Evolutionary conservation across 1,139 yeast genomes (phyloP).

Genomic region (Cylindricascospora bacillispora): DNA sequence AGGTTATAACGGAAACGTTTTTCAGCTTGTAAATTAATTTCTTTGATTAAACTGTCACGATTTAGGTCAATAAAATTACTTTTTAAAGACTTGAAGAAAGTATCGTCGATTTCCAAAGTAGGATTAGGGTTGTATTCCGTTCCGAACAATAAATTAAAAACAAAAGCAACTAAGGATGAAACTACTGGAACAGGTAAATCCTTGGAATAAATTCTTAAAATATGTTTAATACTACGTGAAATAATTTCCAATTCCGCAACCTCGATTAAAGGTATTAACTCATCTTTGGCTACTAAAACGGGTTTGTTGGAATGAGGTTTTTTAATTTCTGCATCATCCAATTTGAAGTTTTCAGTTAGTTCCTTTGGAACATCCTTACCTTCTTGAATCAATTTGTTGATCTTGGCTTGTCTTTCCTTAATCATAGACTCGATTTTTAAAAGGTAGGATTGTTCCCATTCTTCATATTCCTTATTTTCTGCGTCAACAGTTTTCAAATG

Average conservation of each 20-base stretch:
- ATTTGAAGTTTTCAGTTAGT: constrained; percentile 24
- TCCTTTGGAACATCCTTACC: constrained; percentile 27
- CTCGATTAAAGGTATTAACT: constrained; percentile 34
- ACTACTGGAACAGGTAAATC: constrained; percentile 42
- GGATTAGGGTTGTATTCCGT: constrained; percentile 34
- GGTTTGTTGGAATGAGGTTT: constrained; percentile 26
- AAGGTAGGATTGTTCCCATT: constrained; percentile 23
- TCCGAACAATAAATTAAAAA: constrained; percentile 64
- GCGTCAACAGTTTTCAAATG: constrained; percentile 20
- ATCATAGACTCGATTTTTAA: constrained; percentile 30
- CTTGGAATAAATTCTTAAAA: constrained; percentile 40
- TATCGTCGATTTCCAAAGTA: constrained; percentile 28
- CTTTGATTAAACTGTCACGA: constrained; percentile 32
- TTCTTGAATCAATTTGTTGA: constrained; percentile 25
- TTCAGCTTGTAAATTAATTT: constrained; percentile 40
- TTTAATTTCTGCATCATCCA: constrained; percentile 28
- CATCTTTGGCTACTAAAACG: constrained; percentile 20
- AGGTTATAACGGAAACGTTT: constrained; percentile 51
- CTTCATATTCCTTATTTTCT: constrained; percentile 27
- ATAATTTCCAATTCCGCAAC: constrained; percentile 58
- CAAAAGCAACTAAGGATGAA: constrained; percentile 51
- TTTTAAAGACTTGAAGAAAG: constrained; percentile 26
- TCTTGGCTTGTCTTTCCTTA: constrained; percentile 29
- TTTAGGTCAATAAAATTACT: constrained; percentile 27
- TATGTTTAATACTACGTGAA: constrained; percentile 68